Base-by-base conservation (phyloP, 805 yeast genomes). In the Wickerhamiella hasegawae region DNA sequence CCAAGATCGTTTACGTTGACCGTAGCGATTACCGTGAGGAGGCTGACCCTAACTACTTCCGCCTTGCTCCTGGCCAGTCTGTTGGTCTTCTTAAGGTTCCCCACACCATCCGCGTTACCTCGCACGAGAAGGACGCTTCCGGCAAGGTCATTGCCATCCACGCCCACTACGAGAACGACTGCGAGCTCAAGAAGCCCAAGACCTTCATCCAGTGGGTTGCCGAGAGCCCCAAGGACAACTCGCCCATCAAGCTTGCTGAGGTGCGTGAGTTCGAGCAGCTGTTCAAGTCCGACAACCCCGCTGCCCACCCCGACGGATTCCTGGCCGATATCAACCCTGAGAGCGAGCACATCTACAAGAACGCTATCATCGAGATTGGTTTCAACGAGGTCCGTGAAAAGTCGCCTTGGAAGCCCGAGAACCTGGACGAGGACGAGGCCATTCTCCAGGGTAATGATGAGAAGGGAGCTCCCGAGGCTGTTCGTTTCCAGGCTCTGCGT, bases 151-250 rank as follows among this genome's bases (percentile, higher is more conserved):
- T 63, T 16, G 73, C 70, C 58, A 71, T 90, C 39, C 75, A 76
- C 46, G 94, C 79, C 34, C 70, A 76, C 48, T 90, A 87, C 52
- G 80, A 84, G 52, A 72, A 71, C 43, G 81, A 71, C 37, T 56
- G 63, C 16, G 38, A 45, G 29, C 62, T 60, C 37, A 69, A 66
- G 56, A 83, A 81, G 54, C 98, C 98, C 52, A 90, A 87, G 71
- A 85, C 98, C 8, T 90, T 66, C 54, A 84, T 90, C 52, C 98
- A 90, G 62, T 90, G 98, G 98, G 75, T 90, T 34, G 93, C 95
- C 34, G 72, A 73, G 42, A 63, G 75, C 17, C 60, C 63, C 22
- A 68, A 69, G 40, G 63, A 71, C 48, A 60, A 62, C 28, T 73
- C 83, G 8, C 85, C 87, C 3, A 64, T 78, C 32, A 58, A 58